Evolutionary conservation across 169 alveolate genomes (phyloP).

Genomic region (Eimeria acervulina): DNA sequence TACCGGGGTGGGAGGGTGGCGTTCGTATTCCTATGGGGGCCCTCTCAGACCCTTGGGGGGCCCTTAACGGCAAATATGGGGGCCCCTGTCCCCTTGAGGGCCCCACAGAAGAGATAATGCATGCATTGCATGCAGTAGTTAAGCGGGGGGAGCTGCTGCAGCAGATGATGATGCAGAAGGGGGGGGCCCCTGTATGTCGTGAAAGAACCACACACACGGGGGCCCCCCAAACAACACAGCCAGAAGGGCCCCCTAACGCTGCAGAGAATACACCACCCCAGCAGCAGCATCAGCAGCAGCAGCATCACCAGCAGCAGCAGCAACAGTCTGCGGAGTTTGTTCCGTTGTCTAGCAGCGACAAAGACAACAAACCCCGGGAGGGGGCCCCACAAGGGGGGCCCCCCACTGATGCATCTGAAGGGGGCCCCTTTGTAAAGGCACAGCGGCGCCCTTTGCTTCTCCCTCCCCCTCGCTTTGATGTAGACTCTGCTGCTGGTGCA

Average conservation of each 20-base stretch:
- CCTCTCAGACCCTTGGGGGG: constrained; percentile 44
- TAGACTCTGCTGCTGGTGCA: too few relatives aligned
- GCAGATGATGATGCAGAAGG: not conserved
- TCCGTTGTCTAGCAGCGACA: not conserved
- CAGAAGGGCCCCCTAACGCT: not conserved
- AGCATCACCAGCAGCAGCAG: not conserved
- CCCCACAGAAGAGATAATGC: constrained; percentile 28
- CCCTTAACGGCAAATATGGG: constrained; percentile 15
- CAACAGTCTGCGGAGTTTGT: not conserved
- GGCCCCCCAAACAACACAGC: not conserved
- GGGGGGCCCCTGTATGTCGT: not conserved
- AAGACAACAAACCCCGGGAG: not conserved
- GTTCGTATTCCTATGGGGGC: constrained; percentile 8
- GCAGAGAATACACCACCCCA: not conserved
- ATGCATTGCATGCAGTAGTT: not conserved
- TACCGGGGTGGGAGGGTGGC: not conserved
- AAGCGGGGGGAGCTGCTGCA: constrained; percentile 6
- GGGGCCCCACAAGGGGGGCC: not conserved
- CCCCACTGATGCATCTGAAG: not conserved
- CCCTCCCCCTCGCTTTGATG: not conserved
- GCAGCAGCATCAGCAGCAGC: not conserved
- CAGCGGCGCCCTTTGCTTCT: not conserved
- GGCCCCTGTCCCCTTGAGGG: constrained; percentile 18
- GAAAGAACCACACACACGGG: not conserved
- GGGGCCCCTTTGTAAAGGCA: not conserved